phyloP scores from a whole-genome alignment of 148 eudicot genomes.

The Nyssa sinensis region DNA sequence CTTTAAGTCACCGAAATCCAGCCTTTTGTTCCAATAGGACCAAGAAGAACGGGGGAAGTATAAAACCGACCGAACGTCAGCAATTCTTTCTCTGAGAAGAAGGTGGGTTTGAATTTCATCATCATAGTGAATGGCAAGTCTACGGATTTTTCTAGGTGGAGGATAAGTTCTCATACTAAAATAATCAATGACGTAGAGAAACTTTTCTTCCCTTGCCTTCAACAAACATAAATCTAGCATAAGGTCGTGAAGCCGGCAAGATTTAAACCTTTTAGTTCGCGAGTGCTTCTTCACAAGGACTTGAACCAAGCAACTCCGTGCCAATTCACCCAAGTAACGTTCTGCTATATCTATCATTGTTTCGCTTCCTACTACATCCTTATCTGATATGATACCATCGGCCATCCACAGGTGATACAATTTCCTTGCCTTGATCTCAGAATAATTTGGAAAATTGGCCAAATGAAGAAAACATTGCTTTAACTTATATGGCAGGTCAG shows the following conservation, averaged over 20 bases:
- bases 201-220: conserved; percentile 23
- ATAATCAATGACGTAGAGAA: conserved; percentile 16
- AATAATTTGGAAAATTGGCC: conserved; percentile 23
- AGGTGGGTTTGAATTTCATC: neutral
- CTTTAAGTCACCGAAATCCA: neutral
- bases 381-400: conserved; percentile 17
- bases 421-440: conserved; percentile 22
- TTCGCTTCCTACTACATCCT: neutral
- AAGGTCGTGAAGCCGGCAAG: conserved; percentile 26
- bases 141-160: neutral
- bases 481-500: conserved; percentile 25
- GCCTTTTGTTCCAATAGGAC: too few species aligned
- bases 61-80: conserved; percentile 12
- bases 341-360: conserved; percentile 25
- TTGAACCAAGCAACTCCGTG: conserved; percentile 31
- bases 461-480: conserved; percentile 41
- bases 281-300: neutral
- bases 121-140: conserved; percentile 10
- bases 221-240: conserved; percentile 20
- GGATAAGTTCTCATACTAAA: neutral
- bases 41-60: too few species aligned
- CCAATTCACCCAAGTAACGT: conserved; percentile 30
- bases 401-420: too few species aligned
- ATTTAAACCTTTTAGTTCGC: conserved; percentile 5
- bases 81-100: neutral